phyloP scores from a whole-genome alignment of 2,329 filamentous ascomycete species.

The Colletotrichum sp. region DNA sequence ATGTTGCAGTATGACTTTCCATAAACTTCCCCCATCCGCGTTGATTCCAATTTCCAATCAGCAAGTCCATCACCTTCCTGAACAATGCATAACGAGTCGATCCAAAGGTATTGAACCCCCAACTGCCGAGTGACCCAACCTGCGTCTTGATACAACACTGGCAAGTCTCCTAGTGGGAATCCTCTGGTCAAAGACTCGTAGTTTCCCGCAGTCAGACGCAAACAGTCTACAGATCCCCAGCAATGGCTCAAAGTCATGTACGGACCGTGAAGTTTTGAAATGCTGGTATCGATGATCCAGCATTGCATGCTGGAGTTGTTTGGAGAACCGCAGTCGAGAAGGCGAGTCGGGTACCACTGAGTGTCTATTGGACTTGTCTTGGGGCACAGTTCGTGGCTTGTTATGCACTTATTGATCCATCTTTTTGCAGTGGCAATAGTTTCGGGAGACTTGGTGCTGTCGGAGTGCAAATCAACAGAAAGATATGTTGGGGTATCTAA shows the following conservation, averaged over 20 bases:
- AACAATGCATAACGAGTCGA: background rate
- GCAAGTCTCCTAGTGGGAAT: background rate
- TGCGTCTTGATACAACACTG: background rate
- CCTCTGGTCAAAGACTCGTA: no score
- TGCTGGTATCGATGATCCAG: background rate
- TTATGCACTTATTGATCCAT: background rate
- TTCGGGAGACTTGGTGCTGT: fast-evolving
- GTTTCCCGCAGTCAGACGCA: background rate
- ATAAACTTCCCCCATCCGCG: background rate
- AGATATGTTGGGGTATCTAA: fast-evolving
- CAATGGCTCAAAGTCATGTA: background rate
- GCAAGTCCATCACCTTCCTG: background rate
- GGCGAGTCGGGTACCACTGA: background rate
- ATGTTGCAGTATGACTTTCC: background rate
- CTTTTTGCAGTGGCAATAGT: background rate
- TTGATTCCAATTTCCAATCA: background rate
- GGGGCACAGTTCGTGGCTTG: background rate
- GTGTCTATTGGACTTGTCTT: fast-evolving
- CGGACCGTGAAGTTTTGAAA: background rate
- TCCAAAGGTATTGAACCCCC: background rate
- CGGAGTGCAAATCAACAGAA: fast-evolving
- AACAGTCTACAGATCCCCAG: background rate
- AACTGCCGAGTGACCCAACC: background rate
- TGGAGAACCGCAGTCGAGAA: background rate
- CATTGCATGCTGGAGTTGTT: background rate